These are phyloP conservation scores for Nemania bipapillata DNA, from an alignment of 2,329 filamentous ascomycete genomes.

Conservation along the genomic window DNA sequence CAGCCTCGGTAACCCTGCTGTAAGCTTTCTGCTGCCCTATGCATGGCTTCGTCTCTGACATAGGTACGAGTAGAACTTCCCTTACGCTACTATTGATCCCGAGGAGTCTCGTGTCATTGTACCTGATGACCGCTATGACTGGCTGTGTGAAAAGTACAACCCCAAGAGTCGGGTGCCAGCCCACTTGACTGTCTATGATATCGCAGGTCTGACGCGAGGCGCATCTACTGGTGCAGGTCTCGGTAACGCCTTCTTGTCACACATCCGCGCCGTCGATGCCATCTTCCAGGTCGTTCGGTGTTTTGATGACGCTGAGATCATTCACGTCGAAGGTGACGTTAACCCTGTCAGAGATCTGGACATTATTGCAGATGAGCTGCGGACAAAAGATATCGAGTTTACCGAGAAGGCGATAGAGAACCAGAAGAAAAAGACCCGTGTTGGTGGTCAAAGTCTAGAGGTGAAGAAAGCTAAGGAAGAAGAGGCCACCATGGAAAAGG, in stretches of 20 bases:
- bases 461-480: conserved; percentile 98
- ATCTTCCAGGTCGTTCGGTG: conserved; percentile 97
- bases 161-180: conserved; percentile 97
- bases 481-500: conserved; percentile 90
- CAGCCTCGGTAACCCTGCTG: conserved; percentile 94
- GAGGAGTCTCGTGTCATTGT: conserved; percentile 98
- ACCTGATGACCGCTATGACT: conserved; percentile 94
- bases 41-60: conserved; percentile 49
- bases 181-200: conserved; percentile 98
- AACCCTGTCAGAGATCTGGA: conserved; percentile 92
- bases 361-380: conserved; percentile 96
- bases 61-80: conserved; percentile 78
- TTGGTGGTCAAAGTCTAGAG: conserved; percentile 94
- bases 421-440: conserved; percentile 91
- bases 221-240: conserved; percentile 97
- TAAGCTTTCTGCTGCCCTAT: conserved; percentile 61
- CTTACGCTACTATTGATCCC: conserved; percentile 98
- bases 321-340: conserved; percentile 98
- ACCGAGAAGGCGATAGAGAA: conserved; percentile 93
- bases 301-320: conserved; percentile 99
- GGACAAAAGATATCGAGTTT: conserved; percentile 99
- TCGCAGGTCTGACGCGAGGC: conserved; percentile 93
- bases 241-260: conserved; percentile 96
- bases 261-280: conserved; percentile 97
- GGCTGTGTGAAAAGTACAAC: conserved; percentile 95